Evolutionary conservation across 768 basidiomycete genomes (phyloP).

Genomic region (Suillus spraguei): DNA sequence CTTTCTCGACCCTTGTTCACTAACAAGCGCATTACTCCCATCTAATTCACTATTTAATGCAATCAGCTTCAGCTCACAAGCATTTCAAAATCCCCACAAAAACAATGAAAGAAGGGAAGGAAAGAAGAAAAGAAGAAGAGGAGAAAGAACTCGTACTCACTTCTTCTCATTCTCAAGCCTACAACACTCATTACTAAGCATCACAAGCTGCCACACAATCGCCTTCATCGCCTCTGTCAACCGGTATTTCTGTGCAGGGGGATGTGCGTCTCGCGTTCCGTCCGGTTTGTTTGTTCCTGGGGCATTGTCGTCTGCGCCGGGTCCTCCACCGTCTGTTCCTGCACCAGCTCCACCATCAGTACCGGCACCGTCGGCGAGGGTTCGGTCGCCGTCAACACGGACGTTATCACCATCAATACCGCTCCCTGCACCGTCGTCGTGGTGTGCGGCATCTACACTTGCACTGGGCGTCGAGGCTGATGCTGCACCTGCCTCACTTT

Average conservation of each 20-base stretch:
- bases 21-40: constrained; percentile 68
- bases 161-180: constrained; percentile 67
- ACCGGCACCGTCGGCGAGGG: neutral
- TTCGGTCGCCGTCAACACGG: neutral
- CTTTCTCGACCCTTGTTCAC: constrained; percentile 82
- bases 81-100: neutral
- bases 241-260: constrained; percentile 76
- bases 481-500: constrained; percentile 32
- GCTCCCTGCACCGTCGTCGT: constrained; percentile 31
- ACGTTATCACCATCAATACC: neutral
- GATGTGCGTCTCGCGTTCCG: constrained; percentile 46
- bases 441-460: constrained; percentile 20
- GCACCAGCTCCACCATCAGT: neutral
- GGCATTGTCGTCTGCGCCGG: constrained; percentile 16
- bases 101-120: neutral
- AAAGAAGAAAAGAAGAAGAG: neutral
- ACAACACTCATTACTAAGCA: constrained; percentile 83
- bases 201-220: constrained; percentile 78
- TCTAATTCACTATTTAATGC: constrained; percentile 50
- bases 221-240: constrained; percentile 82
- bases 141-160: constrained; percentile 33
- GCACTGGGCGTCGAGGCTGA: constrained; percentile 29
- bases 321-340: neutral
- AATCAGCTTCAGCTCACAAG: neutral
- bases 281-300: constrained; percentile 27